Conservation (phyloP, 1,284 basidiomycete genomes). For the Malassezia vespertilionis region DNA sequence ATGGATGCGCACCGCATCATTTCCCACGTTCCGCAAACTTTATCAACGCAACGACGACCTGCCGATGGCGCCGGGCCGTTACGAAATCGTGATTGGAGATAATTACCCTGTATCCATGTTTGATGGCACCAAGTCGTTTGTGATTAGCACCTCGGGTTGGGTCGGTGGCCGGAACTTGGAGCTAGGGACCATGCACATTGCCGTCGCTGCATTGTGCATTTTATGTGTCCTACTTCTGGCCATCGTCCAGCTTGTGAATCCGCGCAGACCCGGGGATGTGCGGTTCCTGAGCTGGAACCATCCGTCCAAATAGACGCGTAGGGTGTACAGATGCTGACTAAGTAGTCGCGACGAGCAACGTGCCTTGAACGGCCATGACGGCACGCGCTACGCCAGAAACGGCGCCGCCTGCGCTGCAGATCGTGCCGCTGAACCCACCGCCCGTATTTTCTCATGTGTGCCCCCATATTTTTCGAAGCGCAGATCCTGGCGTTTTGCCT, state of each 20-base stretch:
- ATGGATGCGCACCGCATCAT: slow-evolving; percentile 96
- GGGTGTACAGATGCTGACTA: too few species aligned
- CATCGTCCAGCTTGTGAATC: slow-evolving; percentile 81
- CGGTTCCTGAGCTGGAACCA: slow-evolving; percentile 45
- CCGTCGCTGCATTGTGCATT: slow-evolving; percentile 73
- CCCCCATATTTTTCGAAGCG: slow-evolving; percentile 35
- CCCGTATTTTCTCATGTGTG: slow-evolving; percentile 30
- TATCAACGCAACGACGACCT: slow-evolving; percentile 80
- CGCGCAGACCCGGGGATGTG: slow-evolving; percentile 59
- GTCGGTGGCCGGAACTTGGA: slow-evolving; percentile 95
- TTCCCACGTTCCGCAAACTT: slow-evolving; percentile 91
- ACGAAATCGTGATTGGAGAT: slow-evolving; percentile 66
- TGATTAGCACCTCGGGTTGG: slow-evolving; percentile 94
- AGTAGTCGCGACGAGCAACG: too few species aligned
- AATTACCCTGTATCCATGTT: slow-evolving; percentile 89
- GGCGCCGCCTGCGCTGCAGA: neutral
- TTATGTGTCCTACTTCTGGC: slow-evolving; percentile 76
- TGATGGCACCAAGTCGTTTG: slow-evolving; percentile 88
- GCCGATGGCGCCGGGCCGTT: slow-evolving; percentile 62
- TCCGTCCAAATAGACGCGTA: neutral
- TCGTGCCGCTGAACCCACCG: slow-evolving; percentile 23
- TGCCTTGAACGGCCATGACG: too few species aligned
- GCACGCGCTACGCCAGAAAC: too few species aligned
- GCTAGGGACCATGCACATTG: slow-evolving; percentile 93
- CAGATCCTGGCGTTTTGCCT: slow-evolving; percentile 16